Evolutionary conservation across 2,329 filamentous ascomycete genomes (phyloP), one percentile per base, ranked within the genome.

Genomic region (Xylogone sp.): DNA sequence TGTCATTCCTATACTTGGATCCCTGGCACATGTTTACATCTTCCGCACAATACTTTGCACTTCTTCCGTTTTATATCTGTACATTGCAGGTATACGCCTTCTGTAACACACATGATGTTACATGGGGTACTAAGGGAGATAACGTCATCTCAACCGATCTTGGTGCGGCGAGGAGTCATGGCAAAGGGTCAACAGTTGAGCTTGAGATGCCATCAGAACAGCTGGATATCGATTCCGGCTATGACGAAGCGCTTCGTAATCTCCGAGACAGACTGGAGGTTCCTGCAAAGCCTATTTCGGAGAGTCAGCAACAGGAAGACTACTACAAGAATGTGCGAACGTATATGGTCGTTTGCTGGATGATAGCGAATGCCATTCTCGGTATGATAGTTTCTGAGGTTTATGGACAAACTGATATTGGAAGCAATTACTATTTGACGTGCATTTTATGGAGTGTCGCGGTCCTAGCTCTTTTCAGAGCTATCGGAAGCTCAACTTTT

Each of bases 1-100:
- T 96, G 86, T 94, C 88, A 21, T 90, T 99, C 73, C 73, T 99
- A 54, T 99, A 99, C 71, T 82, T 99, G 45, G 95, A 99, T 62
- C 94, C 94, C 0, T 99, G 94, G 94, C 94, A 99, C 76, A 94
- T 99, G 88, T 88, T 99, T 73, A 99, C 94, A 12, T 93, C 87
- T 0, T 85, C 89, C 0, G 82, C 79, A 0, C 92, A 97, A 68
- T 99, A 99, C 76, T 97, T 99, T 68, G 80, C 92, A 45, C 83
- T 99, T 21, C 78, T 99, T 31, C 94, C 94, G 0, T 86, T 80
- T 39, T 99, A 97, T 75, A 96, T 99, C 71, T 97, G 94, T 75
- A 97, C 90, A 0, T 79, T 99, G 2, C 94, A 99, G 70, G 91
- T 97, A 19, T 99, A 99, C 72, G 94, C 94, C 43, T 99, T 99